Evolutionary conservation across 2,329 filamentous ascomycete species (phyloP).

Genomic region (Albophoma yamanashiensis): DNA sequence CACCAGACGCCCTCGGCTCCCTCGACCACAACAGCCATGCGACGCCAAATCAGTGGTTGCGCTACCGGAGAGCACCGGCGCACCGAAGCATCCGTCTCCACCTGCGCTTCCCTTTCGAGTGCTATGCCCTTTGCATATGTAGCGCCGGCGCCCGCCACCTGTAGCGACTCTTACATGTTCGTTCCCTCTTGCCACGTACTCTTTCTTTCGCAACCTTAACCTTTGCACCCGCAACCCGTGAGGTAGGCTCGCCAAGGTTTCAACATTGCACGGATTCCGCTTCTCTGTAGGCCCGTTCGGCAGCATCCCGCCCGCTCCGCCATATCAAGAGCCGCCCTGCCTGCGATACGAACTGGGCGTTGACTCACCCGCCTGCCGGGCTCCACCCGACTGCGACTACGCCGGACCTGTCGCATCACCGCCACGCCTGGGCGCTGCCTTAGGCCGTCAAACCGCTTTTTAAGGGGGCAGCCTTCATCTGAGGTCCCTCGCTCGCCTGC

Average conservation of each 20-base stretch:
- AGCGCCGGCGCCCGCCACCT: background rate
- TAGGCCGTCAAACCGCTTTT: background rate
- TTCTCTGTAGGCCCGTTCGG: background rate
- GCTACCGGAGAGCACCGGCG: background rate
- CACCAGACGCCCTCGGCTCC: background rate
- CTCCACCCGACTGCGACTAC: background rate
- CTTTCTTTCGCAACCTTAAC: background rate
- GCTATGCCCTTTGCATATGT: no score
- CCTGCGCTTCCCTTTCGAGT: background rate
- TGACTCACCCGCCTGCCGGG: background rate
- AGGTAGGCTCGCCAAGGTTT: background rate
- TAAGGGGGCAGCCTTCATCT: background rate
- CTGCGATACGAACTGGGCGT: background rate
- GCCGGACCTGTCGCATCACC: background rate
- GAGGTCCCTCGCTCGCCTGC: background rate
- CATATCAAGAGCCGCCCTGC: background rate
- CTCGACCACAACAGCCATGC: background rate
- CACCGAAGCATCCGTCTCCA: background rate
- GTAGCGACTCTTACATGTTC: background rate
- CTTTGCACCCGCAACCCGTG: background rate
- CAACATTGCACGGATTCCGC: background rate
- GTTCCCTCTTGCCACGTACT: background rate
- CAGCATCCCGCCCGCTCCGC: background rate
- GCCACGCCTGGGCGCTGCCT: background rate
- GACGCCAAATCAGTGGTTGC: background rate